Conservation (phyloP, 352 stramenopile genomes). For the Pythium plurisporium region DNA sequence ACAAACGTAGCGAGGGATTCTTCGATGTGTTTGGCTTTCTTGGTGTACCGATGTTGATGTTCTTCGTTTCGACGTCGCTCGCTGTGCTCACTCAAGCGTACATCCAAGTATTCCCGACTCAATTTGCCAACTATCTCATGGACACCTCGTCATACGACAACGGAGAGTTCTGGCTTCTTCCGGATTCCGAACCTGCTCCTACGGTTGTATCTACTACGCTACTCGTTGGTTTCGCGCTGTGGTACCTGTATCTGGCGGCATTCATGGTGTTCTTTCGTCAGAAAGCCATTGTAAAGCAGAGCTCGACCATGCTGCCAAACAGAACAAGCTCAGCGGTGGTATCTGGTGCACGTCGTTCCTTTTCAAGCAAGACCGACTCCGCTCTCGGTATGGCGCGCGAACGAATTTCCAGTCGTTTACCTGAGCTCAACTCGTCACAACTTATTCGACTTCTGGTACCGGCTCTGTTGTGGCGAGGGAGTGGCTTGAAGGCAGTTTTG, state of each 20-base stretch:
- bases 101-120: slow-evolving; percentile 38
- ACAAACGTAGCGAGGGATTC: slow-evolving; percentile 29
- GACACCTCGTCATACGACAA: slow-evolving; percentile 35
- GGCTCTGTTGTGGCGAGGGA: not conserved
- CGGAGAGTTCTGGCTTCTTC: slow-evolving; percentile 45
- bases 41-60: slow-evolving; percentile 34
- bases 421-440: slow-evolving; percentile 3
- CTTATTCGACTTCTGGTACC: slow-evolving; percentile 2
- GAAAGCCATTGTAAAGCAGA: not conserved
- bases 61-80: slow-evolving; percentile 30
- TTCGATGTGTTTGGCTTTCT: slow-evolving; percentile 38
- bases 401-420: not conserved
- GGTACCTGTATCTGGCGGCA: slow-evolving; percentile 30
- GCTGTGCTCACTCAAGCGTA: slow-evolving; percentile 33
- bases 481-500: not conserved
- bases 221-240: slow-evolving; percentile 27
- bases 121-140: slow-evolving; percentile 43
- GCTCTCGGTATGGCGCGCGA: not conserved
- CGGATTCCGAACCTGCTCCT: slow-evolving; percentile 24
- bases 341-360: not conserved
- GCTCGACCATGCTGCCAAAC: not conserved
- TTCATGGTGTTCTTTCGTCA: slow-evolving; percentile 19
- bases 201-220: slow-evolving; percentile 29
- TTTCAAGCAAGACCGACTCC: not conserved
- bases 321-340: not conserved